Evolutionary conservation across 768 basidiomycete species (phyloP).

Genomic region (Rhizopogon salebrosus): DNA sequence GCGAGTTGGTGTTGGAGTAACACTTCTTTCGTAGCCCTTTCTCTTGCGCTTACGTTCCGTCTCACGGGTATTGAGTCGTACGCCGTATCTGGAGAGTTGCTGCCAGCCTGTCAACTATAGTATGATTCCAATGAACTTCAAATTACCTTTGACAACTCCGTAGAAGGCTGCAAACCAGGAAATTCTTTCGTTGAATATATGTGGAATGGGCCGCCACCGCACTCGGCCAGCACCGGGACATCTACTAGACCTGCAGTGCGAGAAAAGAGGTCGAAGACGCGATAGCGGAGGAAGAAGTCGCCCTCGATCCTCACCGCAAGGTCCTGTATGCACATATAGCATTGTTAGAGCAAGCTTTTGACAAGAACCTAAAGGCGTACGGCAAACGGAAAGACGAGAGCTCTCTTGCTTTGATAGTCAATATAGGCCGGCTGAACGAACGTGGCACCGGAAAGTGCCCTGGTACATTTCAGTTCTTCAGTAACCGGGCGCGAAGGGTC

Average conservation of each 20-base stretch:
- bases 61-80: slow-evolving; percentile 32
- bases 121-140: background rate
- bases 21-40: slow-evolving; percentile 14
- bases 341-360: background rate
- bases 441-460: slow-evolving; percentile 57
- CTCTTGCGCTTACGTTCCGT: slow-evolving; percentile 32
- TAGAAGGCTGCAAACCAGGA: slow-evolving; percentile 64
- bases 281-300: slow-evolving; percentile 65
- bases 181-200: slow-evolving; percentile 74
- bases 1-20: background rate
- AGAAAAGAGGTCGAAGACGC: slow-evolving; percentile 59
- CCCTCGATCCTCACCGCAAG: slow-evolving; percentile 65
- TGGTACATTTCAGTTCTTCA: slow-evolving; percentile 42
- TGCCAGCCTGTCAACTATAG: slow-evolving; percentile 1
- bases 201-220: slow-evolving; percentile 60
- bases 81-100: slow-evolving; percentile 31
- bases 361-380: slow-evolving; percentile 29
- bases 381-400: slow-evolving; percentile 59
- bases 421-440: slow-evolving; percentile 51
- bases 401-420: slow-evolving; percentile 48
- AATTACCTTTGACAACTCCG: slow-evolving; percentile 60
- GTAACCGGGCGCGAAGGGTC: slow-evolving; percentile 35
- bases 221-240: slow-evolving; percentile 53
- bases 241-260: slow-evolving; percentile 22
- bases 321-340: slow-evolving; percentile 37